These are phyloP conservation scores for Solanum rostratum DNA, from an alignment of 257 asterid species.

Conservation along the genomic window DNA sequence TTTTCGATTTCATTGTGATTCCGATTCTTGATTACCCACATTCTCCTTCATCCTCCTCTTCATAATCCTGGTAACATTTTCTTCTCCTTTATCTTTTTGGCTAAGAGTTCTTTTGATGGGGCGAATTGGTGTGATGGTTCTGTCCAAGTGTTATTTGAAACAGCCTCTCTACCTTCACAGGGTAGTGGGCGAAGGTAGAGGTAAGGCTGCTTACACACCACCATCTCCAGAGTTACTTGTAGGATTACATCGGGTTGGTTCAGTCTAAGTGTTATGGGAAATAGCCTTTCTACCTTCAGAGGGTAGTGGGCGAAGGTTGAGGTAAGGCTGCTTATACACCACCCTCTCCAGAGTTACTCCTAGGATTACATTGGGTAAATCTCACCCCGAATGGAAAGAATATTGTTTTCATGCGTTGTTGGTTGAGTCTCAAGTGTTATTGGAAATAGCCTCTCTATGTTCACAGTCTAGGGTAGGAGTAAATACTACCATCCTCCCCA, in stretches of 20 bases:
- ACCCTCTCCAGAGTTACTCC: neutral
- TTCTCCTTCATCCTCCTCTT: neutral
- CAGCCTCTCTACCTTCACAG: neutral
- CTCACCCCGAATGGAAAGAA: too few species aligned
- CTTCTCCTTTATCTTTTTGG: neutral
- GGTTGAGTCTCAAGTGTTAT: neutral
- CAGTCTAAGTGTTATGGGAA: neutral
- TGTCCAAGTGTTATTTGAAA: neutral
- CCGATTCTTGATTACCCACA: neutral
- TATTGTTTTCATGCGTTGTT: too few species aligned
- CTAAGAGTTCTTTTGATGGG: neutral
- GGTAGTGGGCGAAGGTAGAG: neutral
- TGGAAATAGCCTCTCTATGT: neutral
- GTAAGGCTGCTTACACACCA: neutral
- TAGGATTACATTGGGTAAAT: neutral
- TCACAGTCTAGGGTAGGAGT: neutral
- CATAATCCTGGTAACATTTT: neutral
- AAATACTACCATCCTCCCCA: neutral
- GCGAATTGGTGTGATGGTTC: neutral
- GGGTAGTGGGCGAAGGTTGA: neutral
- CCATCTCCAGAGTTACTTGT: too few species aligned
- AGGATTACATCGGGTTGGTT: neutral
- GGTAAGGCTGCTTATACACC: neutral
- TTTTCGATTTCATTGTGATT: neutral
- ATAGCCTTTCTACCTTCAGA: neutral